Percentiles rank a stretch among this genome's conserved stretches.
These are phyloP conservation scores for Ambrosiella beaveri DNA, from an alignment of 2,329 filamentous ascomycete genomes.

Conservation along the genomic window DNA sequence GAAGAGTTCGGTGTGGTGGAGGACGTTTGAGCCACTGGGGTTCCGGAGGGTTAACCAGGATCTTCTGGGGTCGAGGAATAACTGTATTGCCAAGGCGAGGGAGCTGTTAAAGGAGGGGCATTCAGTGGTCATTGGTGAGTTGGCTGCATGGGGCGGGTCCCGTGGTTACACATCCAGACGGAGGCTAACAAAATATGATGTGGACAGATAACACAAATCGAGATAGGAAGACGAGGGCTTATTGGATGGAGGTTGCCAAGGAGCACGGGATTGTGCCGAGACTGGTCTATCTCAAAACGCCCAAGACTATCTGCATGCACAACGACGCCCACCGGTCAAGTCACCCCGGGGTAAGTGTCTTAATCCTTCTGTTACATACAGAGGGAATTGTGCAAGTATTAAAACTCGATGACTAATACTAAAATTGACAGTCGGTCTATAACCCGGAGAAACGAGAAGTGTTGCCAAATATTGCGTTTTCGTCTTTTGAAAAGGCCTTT, in stretches of 20 bases:
- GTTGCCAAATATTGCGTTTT: slow-evolving; percentile 68
- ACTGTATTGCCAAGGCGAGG: slow-evolving; percentile 54
- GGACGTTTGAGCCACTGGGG: slow-evolving; percentile 54
- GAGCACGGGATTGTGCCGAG: slow-evolving; percentile 58
- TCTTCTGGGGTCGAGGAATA: slow-evolving; percentile 54
- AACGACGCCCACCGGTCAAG: slow-evolving; percentile 72
- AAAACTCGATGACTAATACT: background rate
- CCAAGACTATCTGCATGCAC: slow-evolving; percentile 55
- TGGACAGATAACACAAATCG: slow-evolving; percentile 84
- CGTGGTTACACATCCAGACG: background rate
- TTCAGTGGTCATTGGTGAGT: slow-evolving; percentile 63
- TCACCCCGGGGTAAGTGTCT: slow-evolving; percentile 23
- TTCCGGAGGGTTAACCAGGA: slow-evolving; percentile 88
- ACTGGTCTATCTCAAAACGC: slow-evolving; percentile 69
- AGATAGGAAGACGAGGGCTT: slow-evolving; percentile 54
- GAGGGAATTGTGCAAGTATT: too few species aligned
- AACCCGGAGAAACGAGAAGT: slow-evolving; percentile 67
- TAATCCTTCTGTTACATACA: too few species aligned
- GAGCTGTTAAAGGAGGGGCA: slow-evolving; percentile 45
- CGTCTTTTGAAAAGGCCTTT: slow-evolving; percentile 54
- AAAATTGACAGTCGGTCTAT: slow-evolving; percentile 12
- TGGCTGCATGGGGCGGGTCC: background rate
- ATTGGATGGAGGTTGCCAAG: slow-evolving; percentile 62
- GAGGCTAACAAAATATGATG: background rate
- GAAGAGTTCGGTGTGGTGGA: slow-evolving; percentile 83